Conservation (phyloP, 345 rosid species). For the Capsella bursapastoris region DNA sequence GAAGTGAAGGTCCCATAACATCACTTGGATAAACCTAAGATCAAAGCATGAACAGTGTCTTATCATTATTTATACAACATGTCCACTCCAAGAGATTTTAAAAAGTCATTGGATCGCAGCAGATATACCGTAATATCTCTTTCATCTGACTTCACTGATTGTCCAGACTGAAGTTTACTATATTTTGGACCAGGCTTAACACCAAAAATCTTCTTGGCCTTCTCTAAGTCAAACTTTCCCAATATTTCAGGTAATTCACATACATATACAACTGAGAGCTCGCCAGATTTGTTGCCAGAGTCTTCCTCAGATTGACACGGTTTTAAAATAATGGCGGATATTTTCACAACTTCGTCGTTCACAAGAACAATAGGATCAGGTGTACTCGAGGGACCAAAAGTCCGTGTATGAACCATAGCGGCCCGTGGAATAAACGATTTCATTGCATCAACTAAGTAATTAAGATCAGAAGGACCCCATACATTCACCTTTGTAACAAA, state of each 20-base stretch:
- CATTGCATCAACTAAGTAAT: constrained; percentile 89
- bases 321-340: constrained; percentile 71
- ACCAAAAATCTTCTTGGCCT: constrained; percentile 75
- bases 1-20: constrained; percentile 88
- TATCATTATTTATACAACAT: not conserved
- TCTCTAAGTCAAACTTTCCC: constrained; percentile 83
- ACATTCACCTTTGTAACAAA: constrained; percentile 68
- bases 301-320: constrained; percentile 48
- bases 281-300: constrained; percentile 61
- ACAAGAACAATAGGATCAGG: constrained; percentile 69
- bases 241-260: constrained; percentile 86
- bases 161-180: constrained; percentile 77
- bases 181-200: constrained; percentile 84
- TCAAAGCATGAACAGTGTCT: constrained; percentile 2
- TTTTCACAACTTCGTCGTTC: constrained; percentile 79
- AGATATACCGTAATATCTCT: constrained; percentile 62
- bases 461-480: constrained; percentile 98
- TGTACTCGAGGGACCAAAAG: constrained; percentile 65
- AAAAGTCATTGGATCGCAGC: not conserved
- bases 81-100: not conserved
- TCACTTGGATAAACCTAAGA: constrained; percentile 85
- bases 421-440: constrained; percentile 92
- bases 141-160: constrained; percentile 78
- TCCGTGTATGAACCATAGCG: constrained; percentile 88
- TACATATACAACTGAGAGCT: constrained; percentile 80